Evolutionary conservation across 768 basidiomycete genomes (phyloP).

Genomic region (Russula emetica): DNA sequence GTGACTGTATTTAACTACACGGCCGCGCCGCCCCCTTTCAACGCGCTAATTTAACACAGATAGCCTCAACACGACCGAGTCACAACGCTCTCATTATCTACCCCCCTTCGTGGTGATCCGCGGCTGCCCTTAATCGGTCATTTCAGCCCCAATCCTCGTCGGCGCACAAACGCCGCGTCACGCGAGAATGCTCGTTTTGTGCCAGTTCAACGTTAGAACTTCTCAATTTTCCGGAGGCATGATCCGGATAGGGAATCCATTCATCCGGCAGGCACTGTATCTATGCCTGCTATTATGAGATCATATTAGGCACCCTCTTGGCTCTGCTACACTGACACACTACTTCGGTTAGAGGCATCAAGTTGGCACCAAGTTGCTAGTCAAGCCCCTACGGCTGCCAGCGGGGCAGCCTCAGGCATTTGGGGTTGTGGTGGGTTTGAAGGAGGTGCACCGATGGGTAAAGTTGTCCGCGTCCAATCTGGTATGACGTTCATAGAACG

Average conservation of each 20-base stretch:
- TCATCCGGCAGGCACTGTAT: constrained; percentile 3
- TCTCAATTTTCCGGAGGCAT: constrained; percentile 2
- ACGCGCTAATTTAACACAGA: neutral
- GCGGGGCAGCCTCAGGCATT: constrained; percentile 28
- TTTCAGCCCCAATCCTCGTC: constrained; percentile 5
- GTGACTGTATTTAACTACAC: constrained; percentile 8
- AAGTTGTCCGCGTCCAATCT: constrained; percentile 72
- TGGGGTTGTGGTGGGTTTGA: constrained; percentile 35
- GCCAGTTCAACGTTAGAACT: neutral
- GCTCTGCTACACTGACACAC: neutral
- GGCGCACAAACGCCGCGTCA: constrained; percentile 10
- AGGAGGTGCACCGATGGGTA: constrained; percentile 61
- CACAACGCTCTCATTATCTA: neutral
- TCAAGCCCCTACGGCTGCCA: constrained; percentile 38
- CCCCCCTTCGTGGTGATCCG: constrained; percentile 4
- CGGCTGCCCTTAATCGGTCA: constrained; percentile 5
- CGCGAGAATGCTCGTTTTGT: constrained; percentile 15
- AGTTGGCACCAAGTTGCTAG: neutral
- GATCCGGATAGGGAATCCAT: neutral
- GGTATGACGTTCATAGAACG: constrained; percentile 49
- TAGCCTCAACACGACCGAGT: neutral
- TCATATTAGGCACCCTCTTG: constrained; percentile 1
- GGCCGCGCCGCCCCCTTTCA: neutral
- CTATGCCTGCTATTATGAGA: neutral
- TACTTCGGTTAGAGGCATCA: neutral